Evolutionary conservation across 441 rosid genomes (phyloP).

Genomic region (Pelargonium myrrhifolium): DNA sequence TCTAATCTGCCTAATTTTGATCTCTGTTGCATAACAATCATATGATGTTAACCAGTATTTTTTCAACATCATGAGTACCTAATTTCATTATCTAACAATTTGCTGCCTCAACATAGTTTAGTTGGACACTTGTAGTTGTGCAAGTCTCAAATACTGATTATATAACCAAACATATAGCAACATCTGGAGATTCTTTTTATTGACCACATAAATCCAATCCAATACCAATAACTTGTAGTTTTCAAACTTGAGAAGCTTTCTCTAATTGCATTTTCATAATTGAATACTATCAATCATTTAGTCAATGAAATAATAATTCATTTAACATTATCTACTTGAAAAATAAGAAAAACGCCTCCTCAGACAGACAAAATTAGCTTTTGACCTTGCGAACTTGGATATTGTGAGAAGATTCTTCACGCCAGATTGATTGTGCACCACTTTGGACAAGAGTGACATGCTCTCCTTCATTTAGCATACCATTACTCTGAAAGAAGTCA

Average conservation of each 20-base stretch:
- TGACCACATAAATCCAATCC: neutral
- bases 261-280: neutral
- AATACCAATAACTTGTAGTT: neutral
- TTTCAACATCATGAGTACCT: neutral
- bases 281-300: constrained; percentile 9
- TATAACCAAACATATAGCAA: neutral
- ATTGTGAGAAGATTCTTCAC: constrained; percentile 80
- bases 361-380: constrained; percentile 29
- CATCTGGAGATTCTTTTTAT: neutral
- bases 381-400: constrained; percentile 80
- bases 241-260: constrained; percentile 10
- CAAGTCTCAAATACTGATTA: neutral
- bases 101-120: neutral
- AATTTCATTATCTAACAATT: neutral
- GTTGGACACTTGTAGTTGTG: neutral
- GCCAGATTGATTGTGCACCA: constrained; percentile 92
- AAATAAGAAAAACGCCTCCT: constrained; percentile 5
- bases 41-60: neutral
- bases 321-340: constrained; percentile 1
- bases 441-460: constrained; percentile 82
- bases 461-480: constrained; percentile 57
- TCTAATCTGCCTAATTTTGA: neutral
- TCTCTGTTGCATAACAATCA: neutral
- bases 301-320: constrained; percentile 1
- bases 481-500: constrained; percentile 42